Percentiles rank a stretch among this genome's conserved stretches.
Evolutionary conservation across 176 grass and related monocot species (phyloP).

Genomic region (Secale cereale): DNA sequence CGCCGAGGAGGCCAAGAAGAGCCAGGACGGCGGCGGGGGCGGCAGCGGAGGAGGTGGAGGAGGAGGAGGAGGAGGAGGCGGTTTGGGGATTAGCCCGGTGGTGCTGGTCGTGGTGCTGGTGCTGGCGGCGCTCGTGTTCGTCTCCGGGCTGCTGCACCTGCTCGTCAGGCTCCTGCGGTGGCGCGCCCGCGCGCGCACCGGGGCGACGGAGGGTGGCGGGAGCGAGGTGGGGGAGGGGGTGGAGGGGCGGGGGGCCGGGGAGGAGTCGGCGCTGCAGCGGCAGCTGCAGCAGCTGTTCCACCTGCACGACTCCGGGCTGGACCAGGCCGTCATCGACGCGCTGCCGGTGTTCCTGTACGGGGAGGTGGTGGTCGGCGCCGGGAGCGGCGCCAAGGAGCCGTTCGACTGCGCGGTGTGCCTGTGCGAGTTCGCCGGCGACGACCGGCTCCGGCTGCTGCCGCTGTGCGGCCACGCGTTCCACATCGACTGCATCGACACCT

Average conservation of each 20-base stretch:
- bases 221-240: background rate
- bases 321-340: conserved; percentile 88
- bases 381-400: conserved; percentile 54
- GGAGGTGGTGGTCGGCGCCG: conserved; percentile 65
- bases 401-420: conserved; percentile 97
- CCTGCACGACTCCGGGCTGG: conserved; percentile 82
- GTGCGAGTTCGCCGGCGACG: conserved; percentile 79
- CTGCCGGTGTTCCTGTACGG: conserved; percentile 91
- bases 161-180: conserved; percentile 54
- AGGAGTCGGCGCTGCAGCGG: conserved; percentile 50
- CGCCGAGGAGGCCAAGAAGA: background rate
- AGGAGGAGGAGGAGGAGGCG: background rate
- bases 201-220: background rate
- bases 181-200: conserved; percentile 22
- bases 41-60: background rate
- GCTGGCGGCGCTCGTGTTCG: conserved; percentile 55
- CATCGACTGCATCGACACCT: conserved; percentile 90
- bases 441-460: conserved; percentile 83
- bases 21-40: background rate
- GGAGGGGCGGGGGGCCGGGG: conserved; percentile 13
- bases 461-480: conserved; percentile 94
- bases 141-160: conserved; percentile 63
- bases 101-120: conserved; percentile 63
- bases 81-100: conserved; percentile 31
- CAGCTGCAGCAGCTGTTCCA: conserved; percentile 94